A percentile compares a stretch with the other conserved stretches of the same genome.
These are phyloP conservation scores for Entrophospora sp. DNA, from an alignment of 192 early-diverging fungal genomes.

Conservation along the genomic window DNA sequence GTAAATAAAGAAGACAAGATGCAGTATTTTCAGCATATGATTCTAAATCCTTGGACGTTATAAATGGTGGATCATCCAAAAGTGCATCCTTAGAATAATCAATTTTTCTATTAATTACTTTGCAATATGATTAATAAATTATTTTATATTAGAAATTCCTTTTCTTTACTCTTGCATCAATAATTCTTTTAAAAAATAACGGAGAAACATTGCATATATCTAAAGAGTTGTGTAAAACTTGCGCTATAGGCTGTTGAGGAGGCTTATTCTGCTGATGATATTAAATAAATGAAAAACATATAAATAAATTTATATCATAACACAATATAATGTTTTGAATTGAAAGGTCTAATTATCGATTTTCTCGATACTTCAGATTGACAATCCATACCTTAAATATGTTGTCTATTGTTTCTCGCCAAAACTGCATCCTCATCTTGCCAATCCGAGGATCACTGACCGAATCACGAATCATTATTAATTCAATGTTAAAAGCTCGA, in stretches of 20 bases:
- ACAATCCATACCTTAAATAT: slow-evolving; percentile 47
- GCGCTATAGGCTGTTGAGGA: slow-evolving; percentile 67
- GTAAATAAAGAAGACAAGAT: slow-evolving; percentile 80
- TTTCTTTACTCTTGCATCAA: slow-evolving; percentile 60
- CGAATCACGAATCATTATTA: slow-evolving; percentile 67
- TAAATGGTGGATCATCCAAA: slow-evolving; percentile 57
- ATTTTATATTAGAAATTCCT: no score
- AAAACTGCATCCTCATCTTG: slow-evolving; percentile 76
- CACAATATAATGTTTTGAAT: no score
- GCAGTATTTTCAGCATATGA: slow-evolving; percentile 82
- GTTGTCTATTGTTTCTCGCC: slow-evolving; percentile 77
- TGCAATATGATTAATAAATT: no score
- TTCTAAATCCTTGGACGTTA: slow-evolving; percentile 70
- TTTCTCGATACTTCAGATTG: no score
- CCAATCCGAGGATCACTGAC: slow-evolving; percentile 63
- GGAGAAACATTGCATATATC: slow-evolving; percentile 49
- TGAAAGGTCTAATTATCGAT: no score
- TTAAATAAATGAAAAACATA: no score
- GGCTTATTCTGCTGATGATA: slow-evolving; percentile 48
- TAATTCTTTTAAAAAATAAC: slow-evolving; percentile 73
- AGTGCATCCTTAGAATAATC: slow-evolving; percentile 53
- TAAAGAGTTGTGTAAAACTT: slow-evolving; percentile 44
- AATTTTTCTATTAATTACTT: no score
- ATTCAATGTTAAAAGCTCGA: slow-evolving; percentile 86
- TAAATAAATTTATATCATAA: no score